phyloP scores from a whole-genome alignment of 2,329 filamentous ascomycete genomes.

The Neonectria magnoliae region DNA sequence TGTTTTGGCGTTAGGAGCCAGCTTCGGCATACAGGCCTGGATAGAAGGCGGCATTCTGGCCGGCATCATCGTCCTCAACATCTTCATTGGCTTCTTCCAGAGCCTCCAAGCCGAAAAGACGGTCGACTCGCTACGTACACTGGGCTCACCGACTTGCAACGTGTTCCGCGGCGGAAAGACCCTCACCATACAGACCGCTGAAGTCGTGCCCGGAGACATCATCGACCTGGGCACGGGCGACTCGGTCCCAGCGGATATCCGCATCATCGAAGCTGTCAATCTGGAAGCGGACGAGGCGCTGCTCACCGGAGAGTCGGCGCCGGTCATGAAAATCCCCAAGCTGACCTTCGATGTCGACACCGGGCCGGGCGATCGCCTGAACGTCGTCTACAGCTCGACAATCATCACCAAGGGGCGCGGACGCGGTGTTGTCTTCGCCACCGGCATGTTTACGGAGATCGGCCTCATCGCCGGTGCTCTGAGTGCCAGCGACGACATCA shows the following conservation, averaged over 20 bases:
- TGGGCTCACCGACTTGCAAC: conserved; percentile 49
- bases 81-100: conserved; percentile 59
- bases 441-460: conserved; percentile 69
- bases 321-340: conserved; percentile 60
- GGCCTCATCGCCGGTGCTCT: conserved; percentile 62
- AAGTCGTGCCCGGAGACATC: conserved; percentile 67
- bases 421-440: conserved; percentile 67
- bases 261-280: conserved; percentile 66
- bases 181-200: conserved; percentile 45
- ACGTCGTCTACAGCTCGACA: conserved; percentile 67
- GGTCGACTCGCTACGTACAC: conserved; percentile 51
- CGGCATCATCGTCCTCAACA: conserved; percentile 63
- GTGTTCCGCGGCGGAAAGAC: conserved; percentile 51
- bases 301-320: conserved; percentile 69
- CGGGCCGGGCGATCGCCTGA: conserved; percentile 62
- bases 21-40: conserved; percentile 62
- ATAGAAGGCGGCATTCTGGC: conserved; percentile 64
- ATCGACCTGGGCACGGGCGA: conserved; percentile 61
- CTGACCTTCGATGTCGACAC: conserved; percentile 50
- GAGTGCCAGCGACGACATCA: conserved; percentile 42
- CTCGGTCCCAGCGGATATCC: conserved; percentile 65
- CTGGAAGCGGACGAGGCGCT: conserved; percentile 71
- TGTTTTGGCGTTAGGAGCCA: conserved; percentile 67
- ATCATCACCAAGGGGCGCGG: conserved; percentile 68
- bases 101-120: conserved; percentile 54